Conservation (phyloP, 1,284 basidiomycete genomes). For the Rhodofomes roseus region DNA sequence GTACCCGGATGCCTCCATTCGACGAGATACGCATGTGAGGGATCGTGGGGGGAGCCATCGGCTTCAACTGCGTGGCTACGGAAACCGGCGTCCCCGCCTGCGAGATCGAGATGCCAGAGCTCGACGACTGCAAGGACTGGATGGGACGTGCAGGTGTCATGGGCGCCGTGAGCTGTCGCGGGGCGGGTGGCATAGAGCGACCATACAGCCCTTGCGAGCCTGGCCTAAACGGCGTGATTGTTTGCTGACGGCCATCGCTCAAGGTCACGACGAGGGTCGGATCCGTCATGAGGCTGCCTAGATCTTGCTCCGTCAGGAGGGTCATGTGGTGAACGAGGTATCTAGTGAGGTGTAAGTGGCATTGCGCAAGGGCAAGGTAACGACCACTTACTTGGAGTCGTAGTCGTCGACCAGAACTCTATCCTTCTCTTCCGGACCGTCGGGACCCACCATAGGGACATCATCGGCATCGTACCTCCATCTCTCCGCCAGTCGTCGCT, state of each 20-base stretch:
- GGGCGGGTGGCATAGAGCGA: background rate
- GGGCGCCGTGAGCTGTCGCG: constrained; percentile 4
- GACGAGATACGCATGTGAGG: constrained; percentile 58
- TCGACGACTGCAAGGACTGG: constrained; percentile 12
- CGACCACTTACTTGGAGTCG: constrained; percentile 46
- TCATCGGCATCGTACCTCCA: constrained; percentile 74
- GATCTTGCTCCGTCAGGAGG: constrained; percentile 44
- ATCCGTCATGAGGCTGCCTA: constrained; percentile 40
- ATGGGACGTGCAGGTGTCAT: constrained; percentile 8
- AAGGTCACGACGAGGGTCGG: constrained; percentile 35
- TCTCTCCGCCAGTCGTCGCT: constrained; percentile 48
- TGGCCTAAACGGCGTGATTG: constrained; percentile 11
- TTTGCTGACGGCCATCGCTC: constrained; percentile 37
- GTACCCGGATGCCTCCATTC: constrained; percentile 49
- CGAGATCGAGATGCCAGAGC: constrained; percentile 9
- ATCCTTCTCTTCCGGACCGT: constrained; percentile 67
- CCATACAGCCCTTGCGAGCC: background rate
- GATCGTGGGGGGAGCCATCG: constrained; percentile 42
- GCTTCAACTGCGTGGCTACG: constrained; percentile 53
- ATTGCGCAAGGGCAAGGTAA: background rate
- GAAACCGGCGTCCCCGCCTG: constrained; percentile 33
- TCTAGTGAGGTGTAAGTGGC: constrained; percentile 27
- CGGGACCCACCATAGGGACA: constrained; percentile 48
- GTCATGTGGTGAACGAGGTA: constrained; percentile 58
- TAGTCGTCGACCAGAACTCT: constrained; percentile 69